A percentile compares a stretch with the other conserved stretches of the same genome.
Evolutionary conservation across 2,329 filamentous ascomycete genomes (phyloP).

Genomic region (Ophiostoma himal-ulmi): DNA sequence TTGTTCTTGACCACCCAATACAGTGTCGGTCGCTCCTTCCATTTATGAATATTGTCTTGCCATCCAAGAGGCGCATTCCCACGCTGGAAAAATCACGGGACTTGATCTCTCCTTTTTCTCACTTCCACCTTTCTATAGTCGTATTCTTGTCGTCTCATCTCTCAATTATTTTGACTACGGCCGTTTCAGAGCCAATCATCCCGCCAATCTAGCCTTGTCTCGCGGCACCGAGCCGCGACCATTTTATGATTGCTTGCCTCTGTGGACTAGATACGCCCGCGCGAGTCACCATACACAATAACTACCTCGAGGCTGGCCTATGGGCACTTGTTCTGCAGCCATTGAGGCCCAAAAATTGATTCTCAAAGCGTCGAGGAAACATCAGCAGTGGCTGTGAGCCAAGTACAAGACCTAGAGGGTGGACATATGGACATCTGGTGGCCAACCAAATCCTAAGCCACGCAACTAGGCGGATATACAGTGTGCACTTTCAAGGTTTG

Average conservation of each 20-base stretch:
- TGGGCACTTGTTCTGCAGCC: background rate
- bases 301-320: background rate
- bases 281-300: background rate
- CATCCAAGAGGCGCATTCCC: background rate
- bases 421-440: background rate
- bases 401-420: background rate
- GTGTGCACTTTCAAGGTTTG: background rate
- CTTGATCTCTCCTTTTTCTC: background rate
- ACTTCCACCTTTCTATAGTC: background rate
- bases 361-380: background rate
- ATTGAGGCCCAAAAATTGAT: background rate
- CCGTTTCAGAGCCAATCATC: conserved; percentile 17
- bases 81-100: background rate
- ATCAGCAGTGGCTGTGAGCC: background rate
- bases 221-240: conserved; percentile 17
- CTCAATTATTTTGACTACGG: background rate
- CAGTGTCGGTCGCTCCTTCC: background rate
- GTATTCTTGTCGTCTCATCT: background rate
- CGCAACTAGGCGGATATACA: background rate
- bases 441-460: conserved; percentile 4
- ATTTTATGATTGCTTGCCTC: background rate
- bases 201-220: conserved; percentile 1
- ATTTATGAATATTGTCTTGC: background rate
- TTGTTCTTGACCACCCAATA: background rate
- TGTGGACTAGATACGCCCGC: background rate